phyloP scores from a whole-genome alignment of 1,284 basidiomycete species.

The Filobasidium uniguttulatum region DNA sequence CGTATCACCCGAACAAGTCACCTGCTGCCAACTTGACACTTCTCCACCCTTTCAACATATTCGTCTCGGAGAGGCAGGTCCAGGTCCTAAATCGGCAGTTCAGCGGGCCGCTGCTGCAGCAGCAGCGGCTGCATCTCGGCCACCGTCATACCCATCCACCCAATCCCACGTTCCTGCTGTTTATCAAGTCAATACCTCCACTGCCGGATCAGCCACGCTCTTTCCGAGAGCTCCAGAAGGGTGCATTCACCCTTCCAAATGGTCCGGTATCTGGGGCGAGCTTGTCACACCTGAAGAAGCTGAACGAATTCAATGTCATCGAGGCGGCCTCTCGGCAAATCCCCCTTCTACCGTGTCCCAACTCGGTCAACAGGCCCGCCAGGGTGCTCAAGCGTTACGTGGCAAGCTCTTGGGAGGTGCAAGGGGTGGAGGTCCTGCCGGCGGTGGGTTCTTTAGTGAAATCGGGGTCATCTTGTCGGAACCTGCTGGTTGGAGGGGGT shows the following conservation, averaged over 20 bases:
- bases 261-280: slow-evolving; percentile 38
- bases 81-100: neutral
- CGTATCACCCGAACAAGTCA: slow-evolving; percentile 8
- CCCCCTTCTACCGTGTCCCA: neutral
- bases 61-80: too few relatives aligned
- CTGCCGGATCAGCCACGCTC: neutral
- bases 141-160: too few relatives aligned
- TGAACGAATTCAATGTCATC: slow-evolving; percentile 14
- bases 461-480: slow-evolving; percentile 59
- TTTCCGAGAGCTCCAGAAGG: slow-evolving; percentile 24
- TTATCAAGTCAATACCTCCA: neutral
- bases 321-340: too few relatives aligned
- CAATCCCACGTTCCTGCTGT: too few relatives aligned
- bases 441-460: slow-evolving; percentile 59
- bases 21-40: slow-evolving; percentile 6
- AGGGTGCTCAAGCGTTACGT: neutral
- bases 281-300: slow-evolving; percentile 26
- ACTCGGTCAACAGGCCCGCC: neutral
- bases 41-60: neutral
- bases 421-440: slow-evolving; percentile 3
- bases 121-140: too few relatives aligned
- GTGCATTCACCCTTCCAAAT: slow-evolving; percentile 35
- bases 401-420: neutral
- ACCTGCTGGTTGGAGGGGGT: slow-evolving; percentile 53
- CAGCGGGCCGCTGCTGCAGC: slow-evolving; percentile 2